Percentiles rank a stretch among this genome's conserved stretches.
These are phyloP conservation scores for Oryza glaberrima DNA, from an alignment of 176 grass and related monocot species.

Conservation along the genomic window DNA sequence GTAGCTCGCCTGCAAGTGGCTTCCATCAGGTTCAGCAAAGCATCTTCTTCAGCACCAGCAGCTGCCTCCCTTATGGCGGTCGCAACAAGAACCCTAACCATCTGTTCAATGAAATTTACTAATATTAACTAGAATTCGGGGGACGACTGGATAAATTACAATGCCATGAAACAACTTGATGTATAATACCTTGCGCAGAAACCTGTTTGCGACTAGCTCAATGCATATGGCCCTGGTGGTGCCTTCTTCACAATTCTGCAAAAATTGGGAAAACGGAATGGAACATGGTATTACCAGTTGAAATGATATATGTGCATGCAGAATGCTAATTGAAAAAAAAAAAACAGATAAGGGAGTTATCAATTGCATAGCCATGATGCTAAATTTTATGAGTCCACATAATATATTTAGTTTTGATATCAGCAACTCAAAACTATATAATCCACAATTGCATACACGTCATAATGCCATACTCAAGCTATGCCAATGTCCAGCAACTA, in stretches of 20 bases:
- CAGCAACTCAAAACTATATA: not conserved
- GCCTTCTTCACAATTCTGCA: slow-evolving; percentile 49
- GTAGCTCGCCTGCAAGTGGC: slow-evolving; percentile 90
- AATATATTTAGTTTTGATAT: not conserved
- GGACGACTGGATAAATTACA: not conserved
- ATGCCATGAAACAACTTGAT: not conserved
- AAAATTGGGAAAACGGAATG: not conserved
- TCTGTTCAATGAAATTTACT: slow-evolving; percentile 44
- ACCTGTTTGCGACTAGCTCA: slow-evolving; percentile 82
- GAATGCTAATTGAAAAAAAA: not conserved
- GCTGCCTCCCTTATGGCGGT: slow-evolving; percentile 88
- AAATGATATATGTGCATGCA: not conserved
- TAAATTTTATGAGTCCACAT: not conserved
- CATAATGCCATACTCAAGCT: not conserved
- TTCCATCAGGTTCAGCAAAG: slow-evolving; percentile 74
- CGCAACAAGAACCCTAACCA: slow-evolving; percentile 89
- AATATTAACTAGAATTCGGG: not conserved
- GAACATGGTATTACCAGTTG: slow-evolving; percentile 3
- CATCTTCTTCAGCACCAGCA: slow-evolving; percentile 67
- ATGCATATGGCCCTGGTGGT: slow-evolving; percentile 64
- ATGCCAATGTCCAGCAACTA: not conserved
- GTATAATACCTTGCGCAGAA: slow-evolving; percentile 83
- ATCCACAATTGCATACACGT: not conserved
- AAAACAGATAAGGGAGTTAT: not conserved
- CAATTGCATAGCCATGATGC: not conserved